Evolutionary conservation across 176 grass and related monocot species (phyloP).

Genomic region (Oryza nivara): DNA sequence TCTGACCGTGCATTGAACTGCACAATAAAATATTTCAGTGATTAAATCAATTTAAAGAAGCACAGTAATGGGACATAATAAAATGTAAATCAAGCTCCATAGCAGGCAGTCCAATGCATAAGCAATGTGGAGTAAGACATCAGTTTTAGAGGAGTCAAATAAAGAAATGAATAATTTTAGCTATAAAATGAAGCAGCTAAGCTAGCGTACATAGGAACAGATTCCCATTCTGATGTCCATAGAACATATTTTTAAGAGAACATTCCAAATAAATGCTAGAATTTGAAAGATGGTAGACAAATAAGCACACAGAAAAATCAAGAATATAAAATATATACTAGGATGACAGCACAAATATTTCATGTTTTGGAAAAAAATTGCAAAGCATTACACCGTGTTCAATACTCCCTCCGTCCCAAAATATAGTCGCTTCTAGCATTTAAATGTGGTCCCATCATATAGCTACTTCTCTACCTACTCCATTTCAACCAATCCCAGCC

Average conservation of each 20-base stretch:
- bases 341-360: background rate
- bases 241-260: background rate
- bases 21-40: slow-evolving; percentile 21
- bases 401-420: background rate
- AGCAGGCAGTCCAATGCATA: background rate
- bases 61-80: background rate
- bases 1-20: slow-evolving; percentile 98
- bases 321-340: background rate
- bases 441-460: too few species aligned
- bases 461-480: too few species aligned
- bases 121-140: background rate
- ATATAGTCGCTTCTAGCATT: too few species aligned
- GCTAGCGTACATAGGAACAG: background rate
- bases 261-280: background rate
- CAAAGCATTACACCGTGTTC: background rate
- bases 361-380: background rate
- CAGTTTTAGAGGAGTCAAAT: background rate
- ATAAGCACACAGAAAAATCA: background rate
- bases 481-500: too few species aligned
- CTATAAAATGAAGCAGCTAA: background rate
- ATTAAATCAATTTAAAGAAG: slow-evolving; percentile 28
- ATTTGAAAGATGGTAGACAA: background rate
- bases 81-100: slow-evolving; percentile 15
- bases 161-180: background rate
- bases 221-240: background rate